Evolutionary conservation across 169 alveolate genomes (phyloP).

Genomic region (Plasmodium billcollinsi): DNA sequence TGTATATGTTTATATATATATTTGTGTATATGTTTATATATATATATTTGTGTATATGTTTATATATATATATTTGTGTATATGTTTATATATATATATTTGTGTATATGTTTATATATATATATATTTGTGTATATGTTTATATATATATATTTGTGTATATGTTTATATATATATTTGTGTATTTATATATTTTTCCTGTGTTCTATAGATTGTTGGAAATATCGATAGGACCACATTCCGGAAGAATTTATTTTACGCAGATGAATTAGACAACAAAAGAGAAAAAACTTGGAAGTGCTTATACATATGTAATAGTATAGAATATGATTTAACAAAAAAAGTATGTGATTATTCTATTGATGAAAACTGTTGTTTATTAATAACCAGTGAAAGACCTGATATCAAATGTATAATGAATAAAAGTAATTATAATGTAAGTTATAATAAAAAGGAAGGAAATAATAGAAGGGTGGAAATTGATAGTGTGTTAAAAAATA

Average conservation of each 20-base stretch:
- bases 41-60: background rate
- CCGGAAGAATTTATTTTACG: constrained; percentile 40
- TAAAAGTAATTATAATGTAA: constrained; percentile 8
- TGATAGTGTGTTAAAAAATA: background rate
- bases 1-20: background rate
- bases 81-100: background rate
- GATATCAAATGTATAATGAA: constrained; percentile 57
- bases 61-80: background rate
- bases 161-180: background rate
- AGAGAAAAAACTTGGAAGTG: constrained; percentile 52
- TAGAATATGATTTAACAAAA: constrained; percentile 16
- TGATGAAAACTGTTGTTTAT: constrained; percentile 34
- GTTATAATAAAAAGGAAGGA: background rate
- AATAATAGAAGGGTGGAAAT: background rate
- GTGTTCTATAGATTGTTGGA: constrained; percentile 10
- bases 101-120: background rate
- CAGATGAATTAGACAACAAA: constrained; percentile 17
- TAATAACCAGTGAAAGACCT: constrained; percentile 42
- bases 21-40: background rate
- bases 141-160: background rate
- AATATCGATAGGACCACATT: constrained; percentile 13
- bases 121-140: background rate
- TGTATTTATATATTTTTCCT: background rate
- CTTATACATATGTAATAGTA: constrained; percentile 13
- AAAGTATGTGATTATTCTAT: constrained; percentile 28